Base-by-base conservation (phyloP, 1,284 basidiomycete genomes). In the Heterobasidion annosum region DNA sequence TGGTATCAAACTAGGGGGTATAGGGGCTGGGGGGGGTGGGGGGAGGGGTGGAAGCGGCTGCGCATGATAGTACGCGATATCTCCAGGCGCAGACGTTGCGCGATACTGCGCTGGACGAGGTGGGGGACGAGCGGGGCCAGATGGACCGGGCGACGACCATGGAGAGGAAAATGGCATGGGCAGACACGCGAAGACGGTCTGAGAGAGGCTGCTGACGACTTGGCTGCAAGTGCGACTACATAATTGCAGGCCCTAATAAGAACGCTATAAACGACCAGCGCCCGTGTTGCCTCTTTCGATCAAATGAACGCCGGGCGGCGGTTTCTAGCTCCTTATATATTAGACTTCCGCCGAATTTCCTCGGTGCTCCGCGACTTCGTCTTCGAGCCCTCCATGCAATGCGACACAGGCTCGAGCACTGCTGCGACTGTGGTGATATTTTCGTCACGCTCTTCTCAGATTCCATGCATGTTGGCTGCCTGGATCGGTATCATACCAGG, bases 1-100 rank as follows among this genome's bases (percentile, higher is more conserved):
- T 12, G 61, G 61, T 48, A 58, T 53, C 34, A 61, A 50, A 35
- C 54, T 52, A 34, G 45, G 32, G 1, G 62, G 62, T 18, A 61
- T 59, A 18, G 49, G 53, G 25, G 57, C 56, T 18, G 50, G 19
- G n/a, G 57, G 52, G 45, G 54, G 59, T 40, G 46, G 32, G 8
- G 35, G 40, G 32, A 58, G 50, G 44, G 34, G 50, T 10, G 37
- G 37, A 40, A n/a, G 37, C 12, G 55, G 34, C 53, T 54, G 25
- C 16, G 50, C 19, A 47, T 52, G 16, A 37, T 43, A 44, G 52
- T 54, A 15, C 49, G 16, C 15, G 44, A 15, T 44, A 35, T 13
- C 19, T 45, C 8, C 37, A n/a, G 48, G 7, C n/a, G 48, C 15
- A 19, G 46, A 19, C 3, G 37, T 12, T 40, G 37, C 37, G 37